Evolutionary conservation across 2,329 filamentous ascomycete species (phyloP).

Genomic region (Ophiocordyceps australis): DNA sequence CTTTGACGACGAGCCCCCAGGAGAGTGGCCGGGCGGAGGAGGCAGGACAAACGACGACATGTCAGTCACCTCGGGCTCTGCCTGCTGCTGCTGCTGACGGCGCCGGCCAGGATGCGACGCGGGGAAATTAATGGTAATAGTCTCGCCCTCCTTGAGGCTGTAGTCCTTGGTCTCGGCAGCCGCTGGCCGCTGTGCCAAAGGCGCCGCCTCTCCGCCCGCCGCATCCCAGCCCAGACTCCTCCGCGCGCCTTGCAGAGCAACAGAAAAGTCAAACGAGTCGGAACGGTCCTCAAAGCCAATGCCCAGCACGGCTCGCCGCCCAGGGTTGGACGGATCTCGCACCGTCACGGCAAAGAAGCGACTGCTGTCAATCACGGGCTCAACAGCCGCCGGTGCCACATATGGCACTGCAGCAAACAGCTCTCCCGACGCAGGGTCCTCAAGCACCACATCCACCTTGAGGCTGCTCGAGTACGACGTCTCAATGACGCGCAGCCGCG

Average conservation of each 20-base stretch:
- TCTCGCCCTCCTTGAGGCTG: constrained; percentile 78
- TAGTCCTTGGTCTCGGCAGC: constrained; percentile 41
- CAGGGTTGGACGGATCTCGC: constrained; percentile 53
- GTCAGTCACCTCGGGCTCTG: constrained; percentile 1
- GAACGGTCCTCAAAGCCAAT: constrained; percentile 76
- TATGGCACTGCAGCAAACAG: constrained; percentile 79
- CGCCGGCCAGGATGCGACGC: constrained; percentile 32
- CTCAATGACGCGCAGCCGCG: constrained; percentile 61
- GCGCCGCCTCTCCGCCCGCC: too few species aligned
- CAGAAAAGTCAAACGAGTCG: constrained; percentile 73
- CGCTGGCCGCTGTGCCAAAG: constrained; percentile 10
- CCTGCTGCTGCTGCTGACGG: constrained; percentile 12
- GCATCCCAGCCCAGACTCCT: constrained; percentile 46
- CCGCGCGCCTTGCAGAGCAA: constrained; percentile 61
- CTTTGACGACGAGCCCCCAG: too few species aligned
- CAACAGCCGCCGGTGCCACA: constrained; percentile 43
- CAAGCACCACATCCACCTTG: constrained; percentile 60
- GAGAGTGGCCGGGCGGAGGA: constrained; percentile 43
- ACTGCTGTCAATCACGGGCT: constrained; percentile 61
- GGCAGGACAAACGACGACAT: constrained; percentile 51
- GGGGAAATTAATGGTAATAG: constrained; percentile 64
- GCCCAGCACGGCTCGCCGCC: constrained; percentile 62
- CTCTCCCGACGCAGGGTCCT: constrained; percentile 53
- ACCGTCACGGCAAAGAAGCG: constrained; percentile 77
- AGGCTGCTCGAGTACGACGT: constrained; percentile 32